phyloP scores from a whole-genome alignment of 2,329 filamentous ascomycete species.

The Calonectria naviculata region DNA sequence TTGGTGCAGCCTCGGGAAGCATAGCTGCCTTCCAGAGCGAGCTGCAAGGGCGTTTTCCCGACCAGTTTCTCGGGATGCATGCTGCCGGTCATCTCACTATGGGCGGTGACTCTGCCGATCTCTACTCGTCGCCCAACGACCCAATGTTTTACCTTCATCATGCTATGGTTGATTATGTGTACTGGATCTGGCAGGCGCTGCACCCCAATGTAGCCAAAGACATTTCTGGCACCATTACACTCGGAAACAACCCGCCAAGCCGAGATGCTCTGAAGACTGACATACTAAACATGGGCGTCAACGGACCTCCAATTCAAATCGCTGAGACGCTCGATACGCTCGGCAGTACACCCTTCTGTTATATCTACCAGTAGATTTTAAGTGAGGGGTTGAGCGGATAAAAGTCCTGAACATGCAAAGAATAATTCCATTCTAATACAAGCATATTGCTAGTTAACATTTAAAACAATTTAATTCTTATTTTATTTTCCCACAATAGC shows the following conservation, averaged over 20 bases:
- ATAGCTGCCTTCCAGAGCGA: slow-evolving; percentile 6
- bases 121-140: slow-evolving; percentile 16
- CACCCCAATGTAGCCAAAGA: slow-evolving; percentile 24
- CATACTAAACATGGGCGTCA: slow-evolving; percentile 32
- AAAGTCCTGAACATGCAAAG: too few relatives aligned
- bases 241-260: slow-evolving; percentile 28
- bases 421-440: too few relatives aligned
- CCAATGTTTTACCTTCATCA: slow-evolving; percentile 27
- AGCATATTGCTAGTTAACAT: too few relatives aligned
- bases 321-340: slow-evolving; percentile 36
- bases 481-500: too few relatives aligned
- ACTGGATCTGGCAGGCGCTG: slow-evolving; percentile 19
- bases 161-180: slow-evolving; percentile 19
- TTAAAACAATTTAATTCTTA: too few relatives aligned
- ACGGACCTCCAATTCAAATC: slow-evolving; percentile 32
- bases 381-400: too few relatives aligned
- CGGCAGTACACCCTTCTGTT: slow-evolving; percentile 40
- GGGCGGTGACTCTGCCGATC: slow-evolving; percentile 18
- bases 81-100: slow-evolving; percentile 18
- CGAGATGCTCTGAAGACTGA: slow-evolving; percentile 32
- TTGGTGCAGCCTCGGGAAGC: background rate
- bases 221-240: slow-evolving; percentile 26
- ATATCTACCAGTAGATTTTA: slow-evolving; percentile 35
- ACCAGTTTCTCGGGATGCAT: slow-evolving; percentile 16
- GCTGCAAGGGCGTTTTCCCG: slow-evolving; percentile 6